Base-by-base conservation (phyloP, 208 protist species). In the Naegleria fowleri region DNA sequence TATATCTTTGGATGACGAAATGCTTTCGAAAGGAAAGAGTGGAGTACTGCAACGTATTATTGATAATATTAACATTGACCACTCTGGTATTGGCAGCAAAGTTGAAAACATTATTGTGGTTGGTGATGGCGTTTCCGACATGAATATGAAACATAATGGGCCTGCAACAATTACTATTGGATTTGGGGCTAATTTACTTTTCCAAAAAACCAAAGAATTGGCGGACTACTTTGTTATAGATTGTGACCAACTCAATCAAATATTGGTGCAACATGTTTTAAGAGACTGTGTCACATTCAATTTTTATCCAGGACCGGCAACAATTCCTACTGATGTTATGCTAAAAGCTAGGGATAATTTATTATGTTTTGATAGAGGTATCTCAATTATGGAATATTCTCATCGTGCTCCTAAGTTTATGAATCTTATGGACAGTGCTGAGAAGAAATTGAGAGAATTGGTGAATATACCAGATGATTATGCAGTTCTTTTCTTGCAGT, bases 251-350 rank as follows among this genome's bases (percentile, higher is more conserved):
- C 55, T 88, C 19, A n/a, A 48, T 39, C 43, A 33, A 58, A 9
- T 88, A 58, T 39, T 88, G 22, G 13, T n/a, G 16, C 25, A 88
- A 33, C 11, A 58, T 38, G 5, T 58, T 58, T 38, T 58, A 33
- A 39, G 25, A 40, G 85, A 39, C 25, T 22, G 33, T n/a, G 16
- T 38, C 33, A 38, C 9, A 13, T 58, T n/a, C 19, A 97, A 97
- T 90, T 97, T 97, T 85, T 92, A 91, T 52, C 96, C 96, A 52
- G 96, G 96, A 36, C 96, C 96, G 67, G 95, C 94, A 84, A 86
- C 88, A 48, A 67, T 97, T 33, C 96, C 96, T 59, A 79, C 75
- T 22, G 86, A 85, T 40, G 95, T 97, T 48, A 88, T 97, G 15
- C 15, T 92, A 36, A 19, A 93, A 86, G 94, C 93, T 13, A 83